Evolutionary conservation across 306 rosid genomes (phyloP), one percentile per base, ranked within the genome.

Genomic region (Sicyos edulis): DNA sequence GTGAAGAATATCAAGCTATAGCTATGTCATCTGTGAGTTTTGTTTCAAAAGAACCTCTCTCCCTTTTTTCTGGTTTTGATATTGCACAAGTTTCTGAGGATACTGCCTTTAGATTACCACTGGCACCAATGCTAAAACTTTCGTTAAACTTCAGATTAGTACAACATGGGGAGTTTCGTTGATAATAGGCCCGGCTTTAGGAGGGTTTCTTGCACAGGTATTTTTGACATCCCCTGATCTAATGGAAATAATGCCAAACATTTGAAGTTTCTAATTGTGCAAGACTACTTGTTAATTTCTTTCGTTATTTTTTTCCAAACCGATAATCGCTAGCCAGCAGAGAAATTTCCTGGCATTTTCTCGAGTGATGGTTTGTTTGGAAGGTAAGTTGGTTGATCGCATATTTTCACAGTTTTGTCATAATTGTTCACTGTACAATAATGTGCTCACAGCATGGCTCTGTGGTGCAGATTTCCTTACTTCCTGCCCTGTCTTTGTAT

Each of bases 171-270:
- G 87, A 51, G 74, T 82, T 3, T 95, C 96, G 61, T 81, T 90
- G 79, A 83, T 92, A 58, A 45, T 92, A 78, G 98, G 98, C 57
- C 98, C 98, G 1, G 96, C 96, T 50, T 5, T 92, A 78, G 98
- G 98, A 71, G 98, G 98, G 17, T 85, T 84, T 81, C 81, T 92
- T 49, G 92, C 98, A 32, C 96, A 83, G 96, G 98, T 90, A 86
- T 73, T 51, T 79, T 47, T 75, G 64, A 66, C 22, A 69, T 24
- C 16, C 45, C 29, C 51, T 44, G 29, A 71, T 15, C 26, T 55
- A 12, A 50, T 22, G 59, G 29, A 78, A 72, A 51, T 34, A 20
- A 14, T 54, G 65, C 34, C 11, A 17, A 40, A 45, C 37, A 47
- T 66, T 64, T 66, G 72, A 67, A 67, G 55, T 67, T 45, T 47